These are phyloP conservation scores for Lipomyces sp. DNA, from an alignment of 805 yeast species.

Conservation along the genomic window DNA sequence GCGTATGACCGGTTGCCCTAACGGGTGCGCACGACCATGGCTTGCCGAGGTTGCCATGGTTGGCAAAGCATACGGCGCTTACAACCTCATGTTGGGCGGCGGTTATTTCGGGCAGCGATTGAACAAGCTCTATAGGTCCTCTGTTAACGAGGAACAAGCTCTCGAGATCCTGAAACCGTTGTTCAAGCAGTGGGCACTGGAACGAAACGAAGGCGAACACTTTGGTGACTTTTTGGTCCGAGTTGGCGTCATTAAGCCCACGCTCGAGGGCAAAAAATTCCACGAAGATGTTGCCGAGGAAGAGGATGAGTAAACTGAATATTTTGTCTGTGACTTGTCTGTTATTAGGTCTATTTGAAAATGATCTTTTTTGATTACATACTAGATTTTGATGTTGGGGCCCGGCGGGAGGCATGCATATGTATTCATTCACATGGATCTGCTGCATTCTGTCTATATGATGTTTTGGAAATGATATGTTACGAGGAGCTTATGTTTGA, in stretches of 20 bases:
- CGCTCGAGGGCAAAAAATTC: conserved; percentile 89
- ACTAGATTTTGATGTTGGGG: not conserved
- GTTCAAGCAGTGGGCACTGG: conserved; percentile 92
- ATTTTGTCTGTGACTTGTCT: not conserved
- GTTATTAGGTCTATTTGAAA: not conserved
- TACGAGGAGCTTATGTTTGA: conserved; percentile 3
- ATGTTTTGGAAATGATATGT: conserved; percentile 8
- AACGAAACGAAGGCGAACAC: conserved; percentile 88
- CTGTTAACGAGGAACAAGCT: conserved; percentile 89
- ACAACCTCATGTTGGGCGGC: conserved; percentile 93
- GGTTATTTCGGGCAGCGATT: conserved; percentile 92
- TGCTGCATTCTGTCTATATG: conserved; percentile 1
- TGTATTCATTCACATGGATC: not conserved
- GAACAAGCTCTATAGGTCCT: conserved; percentile 85
- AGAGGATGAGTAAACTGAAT: conserved; percentile 17
- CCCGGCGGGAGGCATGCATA: not conserved
- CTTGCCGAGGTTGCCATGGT: conserved; percentile 93
- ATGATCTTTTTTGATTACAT: not conserved
- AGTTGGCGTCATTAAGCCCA: conserved; percentile 84
- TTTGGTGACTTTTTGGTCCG: conserved; percentile 93
- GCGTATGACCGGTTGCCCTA: conserved; percentile 99
- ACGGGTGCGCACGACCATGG: conserved; percentile 99
- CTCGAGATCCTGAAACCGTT: conserved; percentile 76
- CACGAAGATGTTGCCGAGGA: conserved; percentile 92
- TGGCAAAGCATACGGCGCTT: conserved; percentile 93